A percentile compares a stretch with the other conserved stretches of the same genome.
These are phyloP conservation scores for Tetrapisispora taiwanensis DNA, from an alignment of 805 yeast genomes.

Conservation along the genomic window DNA sequence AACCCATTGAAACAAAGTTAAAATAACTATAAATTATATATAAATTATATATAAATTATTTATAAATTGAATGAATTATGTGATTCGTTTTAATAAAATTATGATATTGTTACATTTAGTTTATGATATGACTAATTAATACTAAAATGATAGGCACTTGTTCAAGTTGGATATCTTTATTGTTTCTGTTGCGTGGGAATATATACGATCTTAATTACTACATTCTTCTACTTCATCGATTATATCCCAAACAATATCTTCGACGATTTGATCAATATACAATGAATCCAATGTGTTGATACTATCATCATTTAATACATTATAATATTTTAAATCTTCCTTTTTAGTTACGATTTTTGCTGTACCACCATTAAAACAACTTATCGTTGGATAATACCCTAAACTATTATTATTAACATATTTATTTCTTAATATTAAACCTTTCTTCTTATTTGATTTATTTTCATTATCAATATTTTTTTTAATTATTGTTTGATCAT, in stretches of 20 bases:
- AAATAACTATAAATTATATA: too few species aligned
- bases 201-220: not conserved
- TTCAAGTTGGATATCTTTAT: too few species aligned
- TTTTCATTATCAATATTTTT: slow-evolving; percentile 6
- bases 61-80: too few species aligned
- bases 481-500: not conserved
- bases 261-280: slow-evolving; percentile 61
- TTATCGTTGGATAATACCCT: slow-evolving; percentile 87
- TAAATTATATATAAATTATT: too few species aligned
- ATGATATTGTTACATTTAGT: too few species aligned
- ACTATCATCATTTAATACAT: slow-evolving; percentile 6
- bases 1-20: too few species aligned
- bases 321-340: slow-evolving; percentile 38
- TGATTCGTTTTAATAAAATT: too few species aligned
- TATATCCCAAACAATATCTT: slow-evolving; percentile 74
- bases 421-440: slow-evolving; percentile 25
- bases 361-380: slow-evolving; percentile 70
- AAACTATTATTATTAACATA: slow-evolving; percentile 67
- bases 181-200: too few species aligned
- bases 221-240: slow-evolving; percentile 69
- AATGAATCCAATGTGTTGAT: slow-evolving; percentile 44
- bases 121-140: too few species aligned
- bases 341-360: slow-evolving; percentile 61
- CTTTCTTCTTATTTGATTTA: slow-evolving; percentile 14
- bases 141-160: too few species aligned